phyloP scores from a whole-genome alignment of 176 grass and related monocot species.

The Oryza glaberrima region DNA sequence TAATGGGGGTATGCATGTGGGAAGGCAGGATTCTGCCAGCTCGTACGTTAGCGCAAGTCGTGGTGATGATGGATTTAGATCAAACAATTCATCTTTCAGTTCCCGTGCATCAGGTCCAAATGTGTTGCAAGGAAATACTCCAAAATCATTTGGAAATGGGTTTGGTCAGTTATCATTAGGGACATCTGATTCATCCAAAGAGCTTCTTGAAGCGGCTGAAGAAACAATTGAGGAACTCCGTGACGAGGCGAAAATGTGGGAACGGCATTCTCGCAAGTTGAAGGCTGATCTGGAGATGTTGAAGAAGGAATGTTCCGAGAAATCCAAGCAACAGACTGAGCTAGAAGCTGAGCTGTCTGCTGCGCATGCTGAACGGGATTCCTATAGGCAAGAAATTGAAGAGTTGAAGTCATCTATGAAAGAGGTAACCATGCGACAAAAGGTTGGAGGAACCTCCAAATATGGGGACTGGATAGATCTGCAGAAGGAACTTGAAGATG shows the following conservation, averaged over 20 bases:
- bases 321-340: constrained; percentile 77
- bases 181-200: constrained; percentile 81
- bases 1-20: constrained; percentile 57
- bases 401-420: constrained; percentile 71
- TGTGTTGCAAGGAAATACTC: constrained; percentile 49
- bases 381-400: constrained; percentile 77
- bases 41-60: constrained; percentile 59
- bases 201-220: constrained; percentile 92
- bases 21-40: constrained; percentile 73
- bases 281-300: constrained; percentile 92
- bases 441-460: constrained; percentile 51
- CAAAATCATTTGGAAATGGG: constrained; percentile 59
- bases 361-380: constrained; percentile 71
- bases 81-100: constrained; percentile 80
- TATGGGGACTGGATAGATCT: constrained; percentile 53
- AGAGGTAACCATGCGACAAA: constrained; percentile 42
- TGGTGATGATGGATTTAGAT: constrained; percentile 59
- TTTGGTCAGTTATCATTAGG: constrained; percentile 54
- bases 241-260: constrained; percentile 99
- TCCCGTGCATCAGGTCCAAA: constrained; percentile 67
- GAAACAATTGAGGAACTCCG: constrained; percentile 96
- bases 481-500: constrained; percentile 80
- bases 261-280: constrained; percentile 93
- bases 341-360: constrained; percentile 78
- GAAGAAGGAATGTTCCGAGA: constrained; percentile 92